These are phyloP conservation scores for Candida golubevii DNA, from an alignment of 805 yeast species.

Conservation along the genomic window DNA sequence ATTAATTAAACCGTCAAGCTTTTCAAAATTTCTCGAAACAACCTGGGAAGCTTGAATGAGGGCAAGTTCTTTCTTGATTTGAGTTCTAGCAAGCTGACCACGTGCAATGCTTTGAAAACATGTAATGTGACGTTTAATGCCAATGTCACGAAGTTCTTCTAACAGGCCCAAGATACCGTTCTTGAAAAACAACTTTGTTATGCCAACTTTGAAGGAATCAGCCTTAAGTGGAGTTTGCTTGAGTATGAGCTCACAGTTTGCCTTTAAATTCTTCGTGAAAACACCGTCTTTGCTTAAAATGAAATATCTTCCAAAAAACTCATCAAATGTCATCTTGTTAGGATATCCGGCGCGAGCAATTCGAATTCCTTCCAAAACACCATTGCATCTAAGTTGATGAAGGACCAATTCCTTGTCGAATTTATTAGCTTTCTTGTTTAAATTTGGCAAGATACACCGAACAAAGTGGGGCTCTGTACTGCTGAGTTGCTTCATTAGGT, in stretches of 20 bases:
- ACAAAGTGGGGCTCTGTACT: constrained; percentile 94
- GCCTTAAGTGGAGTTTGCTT: constrained; percentile 58
- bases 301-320: constrained; percentile 71
- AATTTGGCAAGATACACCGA: constrained; percentile 91
- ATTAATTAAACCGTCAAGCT: constrained; percentile 50
- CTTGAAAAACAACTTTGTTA: constrained; percentile 69
- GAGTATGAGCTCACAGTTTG: constrained; percentile 65
- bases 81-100: constrained; percentile 57
- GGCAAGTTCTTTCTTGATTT: constrained; percentile 45
- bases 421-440: constrained; percentile 59
- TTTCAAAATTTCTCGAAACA: constrained; percentile 56
- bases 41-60: constrained; percentile 68
- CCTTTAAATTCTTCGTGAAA: constrained; percentile 48
- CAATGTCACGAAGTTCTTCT: constrained; percentile 70
- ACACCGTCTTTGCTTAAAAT: constrained; percentile 52
- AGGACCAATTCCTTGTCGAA: constrained; percentile 76
- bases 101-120: constrained; percentile 60
- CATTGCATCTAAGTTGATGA: constrained; percentile 91
- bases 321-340: constrained; percentile 78
- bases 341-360: constrained; percentile 98
- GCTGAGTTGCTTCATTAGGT: constrained; percentile 66
- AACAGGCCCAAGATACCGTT: constrained; percentile 74
- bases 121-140: constrained; percentile 51
- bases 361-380: constrained; percentile 96
- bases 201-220: constrained; percentile 60